phyloP scores from a whole-genome alignment of 345 rosid species.

The rapeseed (Brassica napus) region DNA sequence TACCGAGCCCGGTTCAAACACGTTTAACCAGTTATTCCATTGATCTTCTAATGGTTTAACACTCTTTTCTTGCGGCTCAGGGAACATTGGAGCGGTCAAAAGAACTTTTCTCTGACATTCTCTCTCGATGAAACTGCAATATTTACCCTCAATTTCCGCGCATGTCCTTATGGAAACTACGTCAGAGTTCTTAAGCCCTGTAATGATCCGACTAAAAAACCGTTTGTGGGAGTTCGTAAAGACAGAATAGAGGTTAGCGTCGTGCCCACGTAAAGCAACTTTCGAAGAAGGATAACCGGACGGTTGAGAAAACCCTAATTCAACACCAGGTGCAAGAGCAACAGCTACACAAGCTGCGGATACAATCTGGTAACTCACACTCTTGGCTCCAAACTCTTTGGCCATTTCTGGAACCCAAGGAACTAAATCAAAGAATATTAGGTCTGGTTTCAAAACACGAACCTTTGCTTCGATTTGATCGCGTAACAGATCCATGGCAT shows the following conservation, averaged over 20 bases:
- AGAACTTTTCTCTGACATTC: slow-evolving; percentile 6
- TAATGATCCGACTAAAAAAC: not conserved
- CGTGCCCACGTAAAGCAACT: not conserved
- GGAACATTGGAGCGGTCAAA: slow-evolving; percentile 37
- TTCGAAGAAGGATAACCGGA: not conserved
- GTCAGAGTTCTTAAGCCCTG: slow-evolving; percentile 29
- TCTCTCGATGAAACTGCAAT: slow-evolving; percentile 32
- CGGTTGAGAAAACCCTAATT: not conserved
- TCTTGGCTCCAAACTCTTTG: not conserved
- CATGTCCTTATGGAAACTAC: slow-evolving; percentile 39
- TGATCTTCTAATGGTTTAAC: slow-evolving; percentile 30
- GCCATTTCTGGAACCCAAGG: not conserved
- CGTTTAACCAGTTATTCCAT: slow-evolving; percentile 21
- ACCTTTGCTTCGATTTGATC: not conserved
- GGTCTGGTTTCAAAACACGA: not conserved
- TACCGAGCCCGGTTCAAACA: slow-evolving; percentile 19
- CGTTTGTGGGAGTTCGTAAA: not conserved
- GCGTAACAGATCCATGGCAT: not conserved
- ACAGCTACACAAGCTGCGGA: not conserved
- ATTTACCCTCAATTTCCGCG: slow-evolving; percentile 35
- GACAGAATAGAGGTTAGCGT: not conserved
- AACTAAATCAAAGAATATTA: not conserved
- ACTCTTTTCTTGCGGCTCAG: slow-evolving; percentile 5
- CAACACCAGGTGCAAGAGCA: not conserved
- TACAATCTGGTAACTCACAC: not conserved